Base-by-base conservation (phyloP, 371 early-diverging fungal genomes). In the Ecytonucleospora hepatopenaei region DNA sequence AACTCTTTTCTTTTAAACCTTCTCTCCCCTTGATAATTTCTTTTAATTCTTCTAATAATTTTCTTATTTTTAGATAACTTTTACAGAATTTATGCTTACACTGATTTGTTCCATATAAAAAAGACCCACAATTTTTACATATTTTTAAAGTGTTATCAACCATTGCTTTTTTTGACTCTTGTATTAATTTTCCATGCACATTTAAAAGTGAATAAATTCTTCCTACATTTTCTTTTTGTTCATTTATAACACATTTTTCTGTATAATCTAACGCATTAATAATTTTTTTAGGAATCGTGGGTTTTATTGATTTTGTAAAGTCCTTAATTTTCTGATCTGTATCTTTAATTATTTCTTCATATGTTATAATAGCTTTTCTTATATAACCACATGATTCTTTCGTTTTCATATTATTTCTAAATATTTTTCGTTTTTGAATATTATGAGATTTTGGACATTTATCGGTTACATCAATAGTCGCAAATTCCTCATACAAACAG, bases 401-500 rank as follows among this genome's bases (percentile, higher is more conserved):
- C 5, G 4, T 53, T 19, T 12, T 55, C 30, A 3, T 60, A 15
- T 26, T 48, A 8, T 28, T 33, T 5, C 53, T 4, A 55, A 19
- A 62, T 27, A 12, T 5, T 3, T 51, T 54, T 48, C 28, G 8
- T 16, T 26, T 3, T 23, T 12, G 5, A 5, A 3, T 27, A 33
- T 33, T 28, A 30, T 62, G 63, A 5, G 28, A 3, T 12, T 48
- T 53, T 16, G 51, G 4, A 30, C 63, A 62, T 35, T 31, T 40
- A 12, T 4, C 24, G 3, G 63, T 62, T 5, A 62, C 17, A 24
- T 35, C 21, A 8, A 8, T 17, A 12, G 40, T n/a, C 3, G 4
- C 21, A 35, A 62, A 62, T 40, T 62, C 63, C 31, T 62, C 63
- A 34, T 28, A 27, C 26, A 35, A 57, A 55, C 63, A 62, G 63